Base-by-base conservation (phyloP, 805 yeast genomes). In the Monosporozyma siamensis region DNA sequence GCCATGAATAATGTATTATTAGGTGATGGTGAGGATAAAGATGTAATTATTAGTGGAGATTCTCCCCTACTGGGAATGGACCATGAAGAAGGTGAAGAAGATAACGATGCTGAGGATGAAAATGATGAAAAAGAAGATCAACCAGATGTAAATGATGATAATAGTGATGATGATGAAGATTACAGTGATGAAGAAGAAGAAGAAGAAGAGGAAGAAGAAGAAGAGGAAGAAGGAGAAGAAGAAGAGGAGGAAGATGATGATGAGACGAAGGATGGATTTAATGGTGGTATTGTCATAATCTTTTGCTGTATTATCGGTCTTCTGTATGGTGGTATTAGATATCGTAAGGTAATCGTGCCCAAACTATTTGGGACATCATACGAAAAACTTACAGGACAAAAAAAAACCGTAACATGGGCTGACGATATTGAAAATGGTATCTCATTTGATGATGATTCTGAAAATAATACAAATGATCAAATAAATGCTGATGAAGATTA, bases 101-200 rank as follows among this genome's bases (percentile, higher is more conserved):
- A 49, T 8, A 48, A 47, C 11, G 44, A 48, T 17, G 72, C 67
- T 2, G 75, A 65, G 9, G 75, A 66, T 3, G 75, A 67, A 17
- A 76, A 69, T 3, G 75, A 69, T 8, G 68, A 62, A 6, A 67
- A 61, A 7, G 71, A 66, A 4, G 73, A 67, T 23, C 74, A 71
- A 2, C 78, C 71, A 18, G 73, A 70, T 41, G 71, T 59, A 14
- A 80, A 77, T 47, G 75, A 75, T 46, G 70, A 75, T 35, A 76
- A 70, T 38, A 63, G 64, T 4, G 58, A 49, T 15, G 52, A 48
- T 2, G 55, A 44, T 4, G 50, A 43, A 2, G 45, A 49, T 7
- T 35, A 45, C 5, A 45, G 48, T 8, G 44, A 46, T 4, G 44
- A 47, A 4, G 44, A 45, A 2, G 27, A 42, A 8, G 48, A 43